These are phyloP conservation scores for Acacia pycnantha DNA, from an alignment of 331 rosid species.

Conservation along the genomic window DNA sequence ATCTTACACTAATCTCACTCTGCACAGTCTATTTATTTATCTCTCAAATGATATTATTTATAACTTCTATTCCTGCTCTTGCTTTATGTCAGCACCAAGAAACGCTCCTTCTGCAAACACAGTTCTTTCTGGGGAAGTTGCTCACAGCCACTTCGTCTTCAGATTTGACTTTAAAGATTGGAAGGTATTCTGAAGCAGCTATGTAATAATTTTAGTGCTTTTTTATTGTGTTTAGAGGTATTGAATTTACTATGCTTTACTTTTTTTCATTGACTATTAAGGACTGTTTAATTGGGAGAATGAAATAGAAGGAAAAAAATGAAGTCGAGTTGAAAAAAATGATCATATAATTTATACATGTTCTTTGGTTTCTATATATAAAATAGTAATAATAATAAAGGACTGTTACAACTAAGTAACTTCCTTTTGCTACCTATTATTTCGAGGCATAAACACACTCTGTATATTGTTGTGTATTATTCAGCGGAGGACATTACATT, in stretches of 20 bases:
- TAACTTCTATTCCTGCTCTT: slow-evolving; percentile 1
- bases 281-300: not conserved
- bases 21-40: not conserved
- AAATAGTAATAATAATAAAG: not conserved
- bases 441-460: no score
- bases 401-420: not conserved
- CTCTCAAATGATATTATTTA: not conserved
- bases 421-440: not conserved
- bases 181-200: slow-evolving; percentile 38
- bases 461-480: no score
- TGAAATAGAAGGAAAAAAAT: not conserved
- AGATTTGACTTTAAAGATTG: slow-evolving; percentile 52
- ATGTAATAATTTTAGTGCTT: not conserved
- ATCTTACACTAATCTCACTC: not conserved
- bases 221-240: not conserved
- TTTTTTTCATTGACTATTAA: slow-evolving; percentile 1
- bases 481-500: no score
- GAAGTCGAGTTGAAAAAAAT: not conserved
- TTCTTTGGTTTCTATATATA: not conserved
- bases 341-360: not conserved
- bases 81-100: slow-evolving; percentile 45
- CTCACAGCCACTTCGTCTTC: slow-evolving; percentile 48
- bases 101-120: slow-evolving; percentile 48
- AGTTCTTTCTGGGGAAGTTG: slow-evolving; percentile 36
- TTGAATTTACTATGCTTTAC: not conserved